Conservation (phyloP, 1,284 basidiomycete genomes). For the Mycosarcoma maydis region DNA sequence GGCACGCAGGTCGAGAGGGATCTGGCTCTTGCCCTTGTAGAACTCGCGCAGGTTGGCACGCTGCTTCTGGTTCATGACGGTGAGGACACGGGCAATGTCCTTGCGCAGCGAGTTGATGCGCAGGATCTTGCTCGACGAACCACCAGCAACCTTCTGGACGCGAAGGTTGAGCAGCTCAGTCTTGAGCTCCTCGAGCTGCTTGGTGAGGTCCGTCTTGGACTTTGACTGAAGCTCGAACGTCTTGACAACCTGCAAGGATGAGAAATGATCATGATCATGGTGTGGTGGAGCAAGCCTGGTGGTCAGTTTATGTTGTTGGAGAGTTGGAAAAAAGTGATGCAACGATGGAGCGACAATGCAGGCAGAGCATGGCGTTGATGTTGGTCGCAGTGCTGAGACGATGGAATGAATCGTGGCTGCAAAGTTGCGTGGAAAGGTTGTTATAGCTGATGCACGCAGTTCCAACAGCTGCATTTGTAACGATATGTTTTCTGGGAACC, state of each 20-base stretch:
- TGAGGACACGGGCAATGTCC: conserved; percentile 97
- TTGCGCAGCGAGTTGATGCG: conserved; percentile 93
- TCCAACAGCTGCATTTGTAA: too few species aligned
- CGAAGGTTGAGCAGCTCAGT: conserved; percentile 87
- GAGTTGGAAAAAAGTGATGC: too few species aligned
- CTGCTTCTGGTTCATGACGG: conserved; percentile 98
- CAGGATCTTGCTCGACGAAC: conserved; percentile 87
- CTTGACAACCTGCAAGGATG: conserved; percentile 73
- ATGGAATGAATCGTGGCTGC: too few species aligned
- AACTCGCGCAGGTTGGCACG: conserved; percentile 95
- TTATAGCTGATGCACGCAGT: too few species aligned
- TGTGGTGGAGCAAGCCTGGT: too few species aligned
- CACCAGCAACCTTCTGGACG: conserved; percentile 98
- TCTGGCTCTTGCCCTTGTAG: conserved; percentile 97
- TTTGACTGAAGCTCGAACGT: conserved; percentile 98
- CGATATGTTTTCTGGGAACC: too few species aligned
- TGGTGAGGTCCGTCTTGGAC: conserved; percentile 97
- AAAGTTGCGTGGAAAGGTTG: too few species aligned
- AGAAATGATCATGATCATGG: background rate
- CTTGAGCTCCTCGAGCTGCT: conserved; percentile 95
- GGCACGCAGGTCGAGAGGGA: conserved; percentile 94
- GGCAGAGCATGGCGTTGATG: background rate
- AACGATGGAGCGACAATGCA: too few species aligned
- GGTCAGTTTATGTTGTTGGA: too few species aligned
- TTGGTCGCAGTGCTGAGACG: too few species aligned